Evolutionary conservation across 2,329 filamentous ascomycete species (phyloP).

Genomic region (Didymella pinodella): DNA sequence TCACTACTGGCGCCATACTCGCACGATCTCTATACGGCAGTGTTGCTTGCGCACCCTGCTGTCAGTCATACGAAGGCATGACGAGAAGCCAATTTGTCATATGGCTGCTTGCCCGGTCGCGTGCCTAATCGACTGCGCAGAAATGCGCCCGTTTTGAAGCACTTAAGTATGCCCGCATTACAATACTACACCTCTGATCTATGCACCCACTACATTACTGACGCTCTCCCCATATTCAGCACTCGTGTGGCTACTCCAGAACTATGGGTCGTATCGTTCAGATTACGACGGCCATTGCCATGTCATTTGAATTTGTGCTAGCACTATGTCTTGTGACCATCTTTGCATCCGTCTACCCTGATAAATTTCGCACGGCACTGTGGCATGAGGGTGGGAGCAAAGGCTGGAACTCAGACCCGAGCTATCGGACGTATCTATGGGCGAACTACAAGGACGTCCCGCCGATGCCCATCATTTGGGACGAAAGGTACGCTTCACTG

Average conservation of each 20-base stretch:
- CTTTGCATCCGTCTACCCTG: conserved; percentile 22
- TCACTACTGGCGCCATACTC: not conserved
- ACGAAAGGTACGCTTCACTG: conserved; percentile 22
- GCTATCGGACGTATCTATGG: conserved; percentile 26
- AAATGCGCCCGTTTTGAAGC: conserved; percentile 4
- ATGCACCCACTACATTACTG: not conserved
- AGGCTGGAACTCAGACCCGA: conserved; percentile 32
- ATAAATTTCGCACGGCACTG: conserved; percentile 17
- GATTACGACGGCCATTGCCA: conserved; percentile 4
- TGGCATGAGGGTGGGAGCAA: conserved; percentile 26
- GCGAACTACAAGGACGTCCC: conserved; percentile 32
- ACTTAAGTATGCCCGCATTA: not conserved
- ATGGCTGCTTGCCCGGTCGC: not conserved
- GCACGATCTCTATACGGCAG: not conserved
- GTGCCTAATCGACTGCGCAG: not conserved
- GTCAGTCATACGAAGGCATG: not conserved
- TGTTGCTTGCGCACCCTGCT: not conserved
- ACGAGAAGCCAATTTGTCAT: not conserved
- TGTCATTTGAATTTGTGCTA: conserved; percentile 17
- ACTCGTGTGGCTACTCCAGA: not conserved
- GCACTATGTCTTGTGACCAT: conserved; percentile 19
- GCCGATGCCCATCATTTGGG: conserved; percentile 30
- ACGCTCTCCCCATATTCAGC: no score
- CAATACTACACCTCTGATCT: not conserved
- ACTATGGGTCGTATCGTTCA: conserved; percentile 6